Evolutionary conservation across 805 yeast species (phyloP).

Genomic region (Candida coquimbonensis): DNA sequence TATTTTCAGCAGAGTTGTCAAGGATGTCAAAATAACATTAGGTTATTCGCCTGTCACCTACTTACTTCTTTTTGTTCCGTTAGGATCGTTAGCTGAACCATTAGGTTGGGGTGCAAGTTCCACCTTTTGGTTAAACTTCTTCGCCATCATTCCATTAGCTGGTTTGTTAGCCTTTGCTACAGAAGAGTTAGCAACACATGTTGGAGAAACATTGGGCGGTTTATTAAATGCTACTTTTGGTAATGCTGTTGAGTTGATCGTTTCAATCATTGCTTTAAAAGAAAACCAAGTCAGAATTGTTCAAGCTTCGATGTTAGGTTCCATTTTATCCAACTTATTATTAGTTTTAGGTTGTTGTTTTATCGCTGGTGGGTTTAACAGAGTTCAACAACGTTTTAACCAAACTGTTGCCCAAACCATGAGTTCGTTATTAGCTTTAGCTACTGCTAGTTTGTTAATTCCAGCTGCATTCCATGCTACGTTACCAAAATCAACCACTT

Average conservation of each 20-base stretch:
- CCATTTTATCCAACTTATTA: slow-evolving; percentile 80
- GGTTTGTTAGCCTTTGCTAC: slow-evolving; percentile 87
- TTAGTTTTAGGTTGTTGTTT: slow-evolving; percentile 95
- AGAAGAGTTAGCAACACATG: slow-evolving; percentile 80
- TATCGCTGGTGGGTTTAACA: slow-evolving; percentile 82
- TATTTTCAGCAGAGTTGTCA: slow-evolving; percentile 10
- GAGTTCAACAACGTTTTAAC: slow-evolving; percentile 82
- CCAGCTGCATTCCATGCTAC: slow-evolving; percentile 96
- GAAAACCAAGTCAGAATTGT: slow-evolving; percentile 89
- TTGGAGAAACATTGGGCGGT: slow-evolving; percentile 92
- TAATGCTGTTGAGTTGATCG: slow-evolving; percentile 95
- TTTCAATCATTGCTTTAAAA: slow-evolving; percentile 79
- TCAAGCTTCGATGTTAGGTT: slow-evolving; percentile 96
- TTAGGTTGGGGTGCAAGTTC: slow-evolving; percentile 45
- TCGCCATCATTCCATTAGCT: slow-evolving; percentile 90
- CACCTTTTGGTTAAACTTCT: slow-evolving; percentile 69
- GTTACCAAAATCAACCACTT: slow-evolving; percentile 35
- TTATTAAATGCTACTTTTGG: slow-evolving; percentile 95
- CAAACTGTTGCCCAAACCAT: slow-evolving; percentile 98
- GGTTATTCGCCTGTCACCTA: slow-evolving; percentile 68
- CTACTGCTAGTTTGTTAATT: slow-evolving; percentile 79
- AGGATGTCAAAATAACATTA: slow-evolving; percentile 25
- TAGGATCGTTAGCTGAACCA: slow-evolving; percentile 72
- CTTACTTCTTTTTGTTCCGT: slow-evolving; percentile 76
- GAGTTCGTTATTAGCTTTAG: slow-evolving; percentile 88